phyloP scores from a whole-genome alignment of 305 asterid genomes.

The Galium porrigens region DNA sequence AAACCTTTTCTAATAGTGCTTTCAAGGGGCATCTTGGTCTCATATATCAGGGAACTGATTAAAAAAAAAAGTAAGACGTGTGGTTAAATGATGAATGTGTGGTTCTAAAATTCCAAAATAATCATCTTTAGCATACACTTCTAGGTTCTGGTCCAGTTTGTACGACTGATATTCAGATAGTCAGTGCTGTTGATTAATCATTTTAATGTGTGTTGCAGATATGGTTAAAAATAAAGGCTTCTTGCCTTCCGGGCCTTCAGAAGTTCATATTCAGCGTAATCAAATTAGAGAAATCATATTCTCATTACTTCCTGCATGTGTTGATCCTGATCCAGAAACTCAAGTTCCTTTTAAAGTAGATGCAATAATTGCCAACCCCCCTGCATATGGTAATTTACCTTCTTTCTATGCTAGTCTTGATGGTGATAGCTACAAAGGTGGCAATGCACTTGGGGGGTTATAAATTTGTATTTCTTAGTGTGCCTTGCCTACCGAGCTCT shows the following conservation, averaged over 20 bases:
- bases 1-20: not conserved
- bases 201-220: constrained; percentile 32
- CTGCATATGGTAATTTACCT: constrained; percentile 60
- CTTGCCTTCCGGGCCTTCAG: constrained; percentile 94
- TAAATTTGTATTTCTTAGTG: not conserved
- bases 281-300: constrained; percentile 68
- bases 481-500: not conserved
- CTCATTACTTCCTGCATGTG: constrained; percentile 64
- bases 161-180: not conserved
- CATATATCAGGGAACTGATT: not conserved
- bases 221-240: constrained; percentile 96
- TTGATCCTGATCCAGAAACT: constrained; percentile 49
- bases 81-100: not conserved
- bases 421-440: not conserved
- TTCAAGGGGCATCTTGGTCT: not conserved
- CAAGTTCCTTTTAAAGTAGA: constrained; percentile 45
- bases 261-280: constrained; percentile 54
- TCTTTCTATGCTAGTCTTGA: not conserved
- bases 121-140: not conserved
- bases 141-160: not conserved
- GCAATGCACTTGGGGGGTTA: not conserved
- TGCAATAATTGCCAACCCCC: constrained; percentile 86
- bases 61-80: not conserved
- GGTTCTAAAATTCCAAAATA: not conserved
- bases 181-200: constrained; percentile 2